A percentile compares a stretch with the other conserved stretches of the same genome.
Conservation (phyloP, 2,329 filamentous ascomycete species). For the Aureobasidium namibiae region DNA sequence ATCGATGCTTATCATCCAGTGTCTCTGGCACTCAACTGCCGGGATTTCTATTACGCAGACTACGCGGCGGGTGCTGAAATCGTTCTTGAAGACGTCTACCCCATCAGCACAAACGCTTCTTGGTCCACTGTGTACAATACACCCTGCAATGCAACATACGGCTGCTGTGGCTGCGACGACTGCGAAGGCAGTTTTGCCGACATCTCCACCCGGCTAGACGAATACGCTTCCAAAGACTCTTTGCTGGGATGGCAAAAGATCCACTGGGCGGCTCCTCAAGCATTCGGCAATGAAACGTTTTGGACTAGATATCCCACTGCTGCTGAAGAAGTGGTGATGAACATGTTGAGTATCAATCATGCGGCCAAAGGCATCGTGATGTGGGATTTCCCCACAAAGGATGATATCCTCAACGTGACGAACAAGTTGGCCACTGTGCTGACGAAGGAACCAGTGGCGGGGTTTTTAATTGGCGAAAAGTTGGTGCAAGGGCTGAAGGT, state of each 20-base stretch:
- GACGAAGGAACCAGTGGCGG: constrained; percentile 23
- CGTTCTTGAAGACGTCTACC: constrained; percentile 52
- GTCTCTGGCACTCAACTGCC: constrained; percentile 52
- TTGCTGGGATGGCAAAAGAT: constrained; percentile 35
- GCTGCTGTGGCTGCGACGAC: constrained; percentile 56
- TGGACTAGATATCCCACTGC: constrained; percentile 39
- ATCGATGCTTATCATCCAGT: constrained; percentile 55
- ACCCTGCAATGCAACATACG: constrained; percentile 49
- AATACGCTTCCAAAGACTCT: constrained; percentile 32
- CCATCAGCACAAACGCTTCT: constrained; percentile 48
- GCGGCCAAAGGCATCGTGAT: constrained; percentile 41
- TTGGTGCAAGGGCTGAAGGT: constrained; percentile 20
- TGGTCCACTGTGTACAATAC: constrained; percentile 48
- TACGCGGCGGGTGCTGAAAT: constrained; percentile 51
- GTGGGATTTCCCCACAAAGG: constrained; percentile 41
- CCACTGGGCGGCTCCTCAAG: constrained; percentile 43
- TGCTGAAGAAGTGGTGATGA: constrained; percentile 40
- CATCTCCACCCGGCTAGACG: constrained; percentile 39
- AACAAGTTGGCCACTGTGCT: constrained; percentile 32
- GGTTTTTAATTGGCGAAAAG: constrained; percentile 31
- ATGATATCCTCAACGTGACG: constrained; percentile 29
- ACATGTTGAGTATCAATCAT: constrained; percentile 39
- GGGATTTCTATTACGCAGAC: constrained; percentile 49
- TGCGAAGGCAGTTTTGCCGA: constrained; percentile 46
- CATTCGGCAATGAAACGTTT: constrained; percentile 39